phyloP scores from a whole-genome alignment of 108 stramenopile genomes.

The Pinguiococcus pyrenoidosus region DNA sequence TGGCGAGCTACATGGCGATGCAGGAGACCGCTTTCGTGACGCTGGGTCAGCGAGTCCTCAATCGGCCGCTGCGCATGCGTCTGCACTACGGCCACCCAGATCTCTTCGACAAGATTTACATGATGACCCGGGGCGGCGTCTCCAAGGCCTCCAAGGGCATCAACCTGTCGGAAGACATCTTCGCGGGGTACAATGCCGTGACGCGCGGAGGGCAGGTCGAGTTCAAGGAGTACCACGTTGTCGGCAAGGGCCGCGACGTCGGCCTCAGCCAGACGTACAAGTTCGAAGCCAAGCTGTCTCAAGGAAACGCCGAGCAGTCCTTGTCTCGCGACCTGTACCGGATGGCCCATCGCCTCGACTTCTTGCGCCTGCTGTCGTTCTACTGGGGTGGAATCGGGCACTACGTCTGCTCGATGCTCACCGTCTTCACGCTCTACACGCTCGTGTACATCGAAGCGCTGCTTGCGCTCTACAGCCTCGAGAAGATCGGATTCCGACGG shows the following conservation, averaged over 20 bases:
- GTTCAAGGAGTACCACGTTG: conserved; percentile 90
- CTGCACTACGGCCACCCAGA: conserved; percentile 97
- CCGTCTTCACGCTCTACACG: conserved; percentile 76
- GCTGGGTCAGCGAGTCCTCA: conserved; percentile 86
- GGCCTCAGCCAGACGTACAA: conserved; percentile 99
- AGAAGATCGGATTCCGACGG: conserved; percentile 76
- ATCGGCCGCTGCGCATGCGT: conserved; percentile 76
- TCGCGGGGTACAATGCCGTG: conserved; percentile 90
- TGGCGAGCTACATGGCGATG: conserved; percentile 97
- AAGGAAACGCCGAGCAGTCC: conserved; percentile 95
- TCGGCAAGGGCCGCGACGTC: conserved; percentile 96
- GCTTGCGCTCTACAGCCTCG: conserved; percentile 69
- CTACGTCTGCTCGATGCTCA: conserved; percentile 84
- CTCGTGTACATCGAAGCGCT: conserved; percentile 83
- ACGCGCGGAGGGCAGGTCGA: conserved; percentile 76
- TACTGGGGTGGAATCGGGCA: conserved; percentile 97
- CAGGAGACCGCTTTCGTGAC: conserved; percentile 95
- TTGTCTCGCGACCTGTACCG: conserved; percentile 87
- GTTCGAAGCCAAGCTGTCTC: conserved; percentile 95
- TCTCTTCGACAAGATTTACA: conserved; percentile 93
- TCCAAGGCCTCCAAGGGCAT: conserved; percentile 94
- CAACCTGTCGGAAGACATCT: conserved; percentile 95
- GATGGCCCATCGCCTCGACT: conserved; percentile 82
- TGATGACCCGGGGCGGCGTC: conserved; percentile 88
- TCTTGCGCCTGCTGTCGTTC: conserved; percentile 84